Conservation (phyloP, 352 stramenopile species). For the Thraustotheca clavata region DNA sequence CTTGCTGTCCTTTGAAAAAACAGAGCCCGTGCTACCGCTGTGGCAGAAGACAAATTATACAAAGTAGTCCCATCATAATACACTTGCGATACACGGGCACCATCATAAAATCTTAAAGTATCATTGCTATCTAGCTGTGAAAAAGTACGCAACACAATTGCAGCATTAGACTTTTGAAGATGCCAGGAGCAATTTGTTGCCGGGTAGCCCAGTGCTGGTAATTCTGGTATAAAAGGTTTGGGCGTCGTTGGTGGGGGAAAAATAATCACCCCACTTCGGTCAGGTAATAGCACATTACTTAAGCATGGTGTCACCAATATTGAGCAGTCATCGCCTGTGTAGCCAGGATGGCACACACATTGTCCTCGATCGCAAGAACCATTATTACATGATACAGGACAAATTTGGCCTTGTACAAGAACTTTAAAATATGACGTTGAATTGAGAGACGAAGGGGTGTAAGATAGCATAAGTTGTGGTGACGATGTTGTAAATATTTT, state of each 20-base stretch:
- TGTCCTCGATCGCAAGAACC: not conserved
- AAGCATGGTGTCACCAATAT: not conserved
- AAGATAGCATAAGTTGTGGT: not conserved
- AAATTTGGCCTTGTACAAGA: not conserved
- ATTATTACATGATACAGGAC: not conserved
- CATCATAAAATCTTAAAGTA: not conserved
- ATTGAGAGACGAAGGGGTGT: not conserved
- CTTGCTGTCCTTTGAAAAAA: not conserved
- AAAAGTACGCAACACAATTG: not conserved
- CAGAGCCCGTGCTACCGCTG: not conserved
- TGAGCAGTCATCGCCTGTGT: not conserved
- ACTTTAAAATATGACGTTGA: not conserved
- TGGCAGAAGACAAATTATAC: not conserved
- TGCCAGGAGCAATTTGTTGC: constrained; percentile 2
- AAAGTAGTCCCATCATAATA: not conserved
- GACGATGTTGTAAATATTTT: constrained; percentile 5
- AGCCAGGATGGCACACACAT: not conserved
- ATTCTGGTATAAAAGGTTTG: not conserved
- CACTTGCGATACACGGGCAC: not conserved
- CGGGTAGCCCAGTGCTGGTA: not conserved
- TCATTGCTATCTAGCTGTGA: not conserved
- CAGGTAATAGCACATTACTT: not conserved
- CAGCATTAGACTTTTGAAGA: not conserved
- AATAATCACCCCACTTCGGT: not conserved
- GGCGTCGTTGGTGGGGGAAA: not conserved